Evolutionary conservation across 345 rosid genomes (phyloP).

Genomic region (Ricinus communis): DNA sequence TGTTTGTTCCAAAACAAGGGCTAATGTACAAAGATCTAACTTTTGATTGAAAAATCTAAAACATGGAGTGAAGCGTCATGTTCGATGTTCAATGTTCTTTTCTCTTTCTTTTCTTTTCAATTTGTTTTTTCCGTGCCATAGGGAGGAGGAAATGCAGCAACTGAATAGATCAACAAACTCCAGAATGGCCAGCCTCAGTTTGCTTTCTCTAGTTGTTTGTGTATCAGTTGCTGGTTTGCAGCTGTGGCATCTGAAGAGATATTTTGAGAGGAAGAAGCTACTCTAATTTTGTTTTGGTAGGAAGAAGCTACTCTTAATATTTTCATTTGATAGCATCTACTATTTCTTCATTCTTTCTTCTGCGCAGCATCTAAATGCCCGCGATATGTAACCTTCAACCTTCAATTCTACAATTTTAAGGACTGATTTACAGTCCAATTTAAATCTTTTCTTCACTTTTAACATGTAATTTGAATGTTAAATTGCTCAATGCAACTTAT

Average conservation of each 20-base stretch:
- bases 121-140: conserved; percentile 21
- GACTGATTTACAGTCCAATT: not conserved
- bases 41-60: not conserved
- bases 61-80: not conserved
- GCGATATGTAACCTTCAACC: not conserved
- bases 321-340: not conserved
- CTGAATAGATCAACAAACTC: conserved; percentile 66
- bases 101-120: not conserved
- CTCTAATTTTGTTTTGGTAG: conserved; percentile 42
- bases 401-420: not conserved
- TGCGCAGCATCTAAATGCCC: not conserved
- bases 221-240: conserved; percentile 73
- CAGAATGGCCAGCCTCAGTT: conserved; percentile 58
- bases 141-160: conserved; percentile 86
- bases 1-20: not conserved
- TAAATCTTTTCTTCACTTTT: not conserved
- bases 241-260: conserved; percentile 80
- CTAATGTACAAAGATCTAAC: not conserved
- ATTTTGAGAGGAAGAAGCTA: conserved; percentile 87
- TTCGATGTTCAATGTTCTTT: not conserved
- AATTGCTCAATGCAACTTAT: not conserved
- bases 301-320: conserved; percentile 70
- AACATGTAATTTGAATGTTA: not conserved
- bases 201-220: conserved; percentile 64
- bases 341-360: too few relatives aligned